Base-by-base conservation (phyloP, 1,284 basidiomycete species). In the Fomitopsis schrenkii region DNA sequence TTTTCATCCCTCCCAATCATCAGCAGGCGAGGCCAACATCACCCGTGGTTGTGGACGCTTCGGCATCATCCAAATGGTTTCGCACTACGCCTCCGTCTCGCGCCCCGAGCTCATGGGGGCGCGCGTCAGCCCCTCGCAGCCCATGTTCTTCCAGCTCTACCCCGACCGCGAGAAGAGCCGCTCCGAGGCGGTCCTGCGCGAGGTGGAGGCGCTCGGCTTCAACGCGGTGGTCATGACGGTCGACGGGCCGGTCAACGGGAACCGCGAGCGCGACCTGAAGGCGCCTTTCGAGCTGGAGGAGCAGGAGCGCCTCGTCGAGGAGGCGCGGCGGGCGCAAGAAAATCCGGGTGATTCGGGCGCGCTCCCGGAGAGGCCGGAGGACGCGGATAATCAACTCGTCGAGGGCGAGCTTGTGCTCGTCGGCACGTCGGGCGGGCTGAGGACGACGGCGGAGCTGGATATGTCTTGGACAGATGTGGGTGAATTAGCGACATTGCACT, bases 211-310 rank as follows among this genome's bases (percentile, higher is more conserved):
- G 22, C 75, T 90, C 10, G 91, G 91, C 0, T 93, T 90, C 74
- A 92, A 88, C 59, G 94, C 93, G 1, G 91, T 98, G 56, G 93
- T 94, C 74, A 77, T 97, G 50, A 97, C 95, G 0, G 95, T 96
- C 3, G 95, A 97, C 76, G 94, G 94, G 9, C 82, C 93, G 5
- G 86, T 93, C 10, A 84, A 92, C 8, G 91, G 94, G 15, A 95
- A 95, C 70, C 83, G 95, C 44, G 95, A 97, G 74, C 76, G 85
- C 53, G 95, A 97, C 67, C 83, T 86, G 45, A 78, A 81, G 59
- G 83, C 81, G 62, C 83, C 85, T 5, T 88, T 87, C 79, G 77
- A 81, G 59, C 67, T 85, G 17, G 86, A 89, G 60, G 86, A 86
- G 42, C 76, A 83, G 59, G 87, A 89, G 67, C 75, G 74, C 33